Conservation (phyloP, 2,329 filamentous ascomycete genomes). For the Monosporascus sp. region DNA sequence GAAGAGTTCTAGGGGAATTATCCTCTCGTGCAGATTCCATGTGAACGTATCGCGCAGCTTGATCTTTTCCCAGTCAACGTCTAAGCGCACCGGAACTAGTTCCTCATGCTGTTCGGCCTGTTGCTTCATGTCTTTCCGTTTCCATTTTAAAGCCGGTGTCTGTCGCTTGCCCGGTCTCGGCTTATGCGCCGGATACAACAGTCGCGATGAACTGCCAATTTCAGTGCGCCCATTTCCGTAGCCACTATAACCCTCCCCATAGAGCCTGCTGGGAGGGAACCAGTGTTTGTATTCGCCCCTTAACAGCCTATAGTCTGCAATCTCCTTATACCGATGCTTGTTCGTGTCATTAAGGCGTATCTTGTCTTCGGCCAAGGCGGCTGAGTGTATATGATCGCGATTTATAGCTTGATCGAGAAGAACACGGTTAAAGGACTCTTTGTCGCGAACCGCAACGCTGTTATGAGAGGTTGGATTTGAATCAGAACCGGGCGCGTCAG, state of each 20-base stretch:
- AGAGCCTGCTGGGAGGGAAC: slow-evolving; percentile 54
- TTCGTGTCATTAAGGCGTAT: slow-evolving; percentile 52
- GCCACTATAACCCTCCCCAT: slow-evolving; percentile 75
- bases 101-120: slow-evolving; percentile 92
- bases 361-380: slow-evolving; percentile 45
- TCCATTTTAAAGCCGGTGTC: slow-evolving; percentile 66
- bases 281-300: slow-evolving; percentile 49
- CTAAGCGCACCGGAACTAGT: slow-evolving; percentile 82
- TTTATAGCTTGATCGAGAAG: slow-evolving; percentile 50
- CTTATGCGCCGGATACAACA: slow-evolving; percentile 77
- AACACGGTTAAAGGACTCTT: slow-evolving; percentile 49
- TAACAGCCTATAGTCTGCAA: slow-evolving; percentile 63
- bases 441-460: slow-evolving; percentile 40
- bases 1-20: slow-evolving; percentile 75
- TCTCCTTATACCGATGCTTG: slow-evolving; percentile 59
- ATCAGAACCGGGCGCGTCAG: slow-evolving; percentile 21
- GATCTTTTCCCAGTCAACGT: slow-evolving; percentile 93
- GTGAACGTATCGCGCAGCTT: slow-evolving; percentile 96
- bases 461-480: slow-evolving; percentile 19
- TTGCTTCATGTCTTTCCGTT: slow-evolving; percentile 72
- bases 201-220: slow-evolving; percentile 55
- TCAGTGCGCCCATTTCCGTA: slow-evolving; percentile 87
- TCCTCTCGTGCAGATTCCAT: slow-evolving; percentile 93
- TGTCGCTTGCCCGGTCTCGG: slow-evolving; percentile 71
- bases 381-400: slow-evolving; percentile 50